Evolutionary conservation across 345 rosid species (phyloP).

Genomic region (Adansonia digitata): DNA sequence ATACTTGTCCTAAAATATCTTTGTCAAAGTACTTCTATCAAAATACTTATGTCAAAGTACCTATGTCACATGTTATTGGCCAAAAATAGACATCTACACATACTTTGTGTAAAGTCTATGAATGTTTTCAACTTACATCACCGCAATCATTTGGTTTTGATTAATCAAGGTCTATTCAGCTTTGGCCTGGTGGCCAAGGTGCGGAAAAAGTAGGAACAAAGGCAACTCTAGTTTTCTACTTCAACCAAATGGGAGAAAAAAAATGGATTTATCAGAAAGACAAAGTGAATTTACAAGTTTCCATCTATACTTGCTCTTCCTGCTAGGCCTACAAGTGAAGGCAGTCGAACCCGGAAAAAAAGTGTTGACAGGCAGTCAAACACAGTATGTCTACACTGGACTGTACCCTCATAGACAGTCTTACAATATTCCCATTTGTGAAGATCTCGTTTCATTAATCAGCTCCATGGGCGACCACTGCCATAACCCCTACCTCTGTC

Average conservation of each 20-base stretch:
- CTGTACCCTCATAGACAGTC: constrained; percentile 8
- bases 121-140: no score
- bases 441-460: background rate
- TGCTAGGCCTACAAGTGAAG: background rate
- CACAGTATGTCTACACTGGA: constrained; percentile 1
- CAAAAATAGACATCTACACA: no score
- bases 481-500: constrained; percentile 51
- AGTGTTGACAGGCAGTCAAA: background rate
- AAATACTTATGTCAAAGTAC: no score
- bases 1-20: no score
- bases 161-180: no score
- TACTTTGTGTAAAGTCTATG: no score
- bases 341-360: background rate
- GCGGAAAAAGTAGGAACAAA: background rate
- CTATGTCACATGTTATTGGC: no score
- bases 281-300: background rate
- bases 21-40: no score
- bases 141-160: no score
- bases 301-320: background rate
- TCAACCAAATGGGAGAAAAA: background rate
- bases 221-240: background rate
- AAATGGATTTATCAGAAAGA: background rate
- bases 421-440: constrained; percentile 7
- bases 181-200: no score
- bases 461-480: constrained; percentile 42